phyloP scores from a whole-genome alignment of 176 grass and related monocot genomes.

The Zoysia japonica region DNA sequence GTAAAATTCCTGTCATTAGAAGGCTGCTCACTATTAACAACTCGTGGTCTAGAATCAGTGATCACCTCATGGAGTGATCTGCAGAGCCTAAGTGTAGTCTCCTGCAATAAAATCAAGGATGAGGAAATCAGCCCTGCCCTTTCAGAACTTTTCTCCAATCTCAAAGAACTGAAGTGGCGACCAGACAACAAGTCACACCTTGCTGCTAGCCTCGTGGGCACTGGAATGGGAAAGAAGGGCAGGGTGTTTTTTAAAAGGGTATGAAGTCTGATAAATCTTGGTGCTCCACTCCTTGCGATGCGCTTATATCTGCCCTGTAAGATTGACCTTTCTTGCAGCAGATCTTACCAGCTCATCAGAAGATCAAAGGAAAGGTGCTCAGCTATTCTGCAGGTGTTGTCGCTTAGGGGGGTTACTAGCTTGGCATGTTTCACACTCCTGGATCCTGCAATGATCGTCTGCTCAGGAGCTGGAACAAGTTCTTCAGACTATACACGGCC shows the following conservation, averaged over 20 bases:
- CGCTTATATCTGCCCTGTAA: constrained; percentile 40
- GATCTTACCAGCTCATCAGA: constrained; percentile 62
- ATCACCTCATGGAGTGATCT: constrained; percentile 79
- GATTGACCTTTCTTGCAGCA: constrained; percentile 65
- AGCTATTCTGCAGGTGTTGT: constrained; percentile 40
- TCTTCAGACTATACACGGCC: background rate
- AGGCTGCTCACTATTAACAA: constrained; percentile 80
- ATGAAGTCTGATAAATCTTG: constrained; percentile 48
- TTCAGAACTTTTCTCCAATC: constrained; percentile 76
- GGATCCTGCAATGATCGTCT: constrained; percentile 1
- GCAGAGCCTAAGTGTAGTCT: constrained; percentile 66
- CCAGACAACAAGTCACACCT: constrained; percentile 78
- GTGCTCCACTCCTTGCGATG: constrained; percentile 44
- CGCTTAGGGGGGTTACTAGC: constrained; percentile 29
- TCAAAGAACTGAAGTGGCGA: constrained; percentile 95
- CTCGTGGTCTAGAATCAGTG: constrained; percentile 67
- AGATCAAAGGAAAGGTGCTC: constrained; percentile 52
- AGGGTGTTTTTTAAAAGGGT: constrained; percentile 95
- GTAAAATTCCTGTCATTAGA: constrained; percentile 76
- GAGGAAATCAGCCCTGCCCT: constrained; percentile 71
- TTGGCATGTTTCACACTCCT: constrained; percentile 3
- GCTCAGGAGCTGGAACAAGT: background rate
- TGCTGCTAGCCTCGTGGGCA: constrained; percentile 58
- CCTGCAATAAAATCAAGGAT: constrained; percentile 83
- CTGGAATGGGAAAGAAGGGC: constrained; percentile 84